A percentile compares a stretch with the other conserved stretches of the same genome.
These are phyloP conservation scores for Hydnum rufescens DNA, from an alignment of 768 basidiomycete species.

Conservation along the genomic window DNA sequence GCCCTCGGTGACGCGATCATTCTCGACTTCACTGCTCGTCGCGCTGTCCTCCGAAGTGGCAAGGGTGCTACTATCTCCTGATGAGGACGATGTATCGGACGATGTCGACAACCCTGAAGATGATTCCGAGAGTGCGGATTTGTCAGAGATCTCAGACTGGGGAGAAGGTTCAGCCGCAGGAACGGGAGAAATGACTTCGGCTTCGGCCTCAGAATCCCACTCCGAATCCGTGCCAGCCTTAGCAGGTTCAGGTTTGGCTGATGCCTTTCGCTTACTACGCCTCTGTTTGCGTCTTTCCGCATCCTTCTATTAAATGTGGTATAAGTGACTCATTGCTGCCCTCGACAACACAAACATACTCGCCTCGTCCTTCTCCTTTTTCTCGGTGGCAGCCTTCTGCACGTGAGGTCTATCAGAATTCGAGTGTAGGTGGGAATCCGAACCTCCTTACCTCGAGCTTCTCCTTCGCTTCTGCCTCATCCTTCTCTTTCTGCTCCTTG, in stretches of 20 bases:
- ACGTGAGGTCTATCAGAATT: not conserved
- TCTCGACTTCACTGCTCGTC: not conserved
- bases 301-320: too few species aligned
- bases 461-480: constrained; percentile 59
- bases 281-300: not conserved
- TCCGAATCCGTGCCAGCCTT: not conserved
- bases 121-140: not conserved
- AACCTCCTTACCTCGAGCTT: constrained; percentile 39
- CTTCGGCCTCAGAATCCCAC: not conserved
- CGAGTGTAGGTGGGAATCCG: not conserved
- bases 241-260: not conserved
- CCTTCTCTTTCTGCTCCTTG: constrained; percentile 5
- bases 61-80: not conserved
- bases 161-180: not conserved
- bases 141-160: not conserved
- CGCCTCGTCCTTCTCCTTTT: not conserved
- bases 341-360: not conserved
- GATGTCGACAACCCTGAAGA: not conserved
- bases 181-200: not conserved
- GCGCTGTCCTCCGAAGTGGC: not conserved
- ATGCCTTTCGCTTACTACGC: not conserved
- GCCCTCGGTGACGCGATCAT: not conserved
- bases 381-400: not conserved
- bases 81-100: not conserved
- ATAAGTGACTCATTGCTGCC: not conserved